phyloP scores from a whole-genome alignment of 1,284 basidiomycete species.

The Sanghuangporus weigelae region DNA sequence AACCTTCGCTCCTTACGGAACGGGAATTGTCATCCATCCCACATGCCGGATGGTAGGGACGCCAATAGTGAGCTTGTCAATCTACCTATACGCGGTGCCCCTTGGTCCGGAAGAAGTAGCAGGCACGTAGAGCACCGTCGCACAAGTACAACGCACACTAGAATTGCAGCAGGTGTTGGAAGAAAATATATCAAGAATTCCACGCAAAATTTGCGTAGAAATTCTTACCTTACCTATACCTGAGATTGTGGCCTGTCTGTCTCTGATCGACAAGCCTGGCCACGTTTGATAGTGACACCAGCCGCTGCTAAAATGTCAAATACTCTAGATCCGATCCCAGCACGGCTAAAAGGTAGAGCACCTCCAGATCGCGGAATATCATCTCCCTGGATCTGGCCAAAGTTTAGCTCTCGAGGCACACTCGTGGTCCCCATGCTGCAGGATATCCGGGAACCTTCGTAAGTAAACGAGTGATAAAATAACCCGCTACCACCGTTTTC shows the following conservation, averaged over 20 bases:
- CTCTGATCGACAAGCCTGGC: background rate
- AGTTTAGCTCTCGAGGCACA: background rate
- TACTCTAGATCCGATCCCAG: background rate
- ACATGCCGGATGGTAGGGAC: background rate
- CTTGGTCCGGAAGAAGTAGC: background rate
- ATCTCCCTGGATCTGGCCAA: background rate
- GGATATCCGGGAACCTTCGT: background rate
- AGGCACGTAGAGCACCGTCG: background rate
- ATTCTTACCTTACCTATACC: too few relatives aligned
- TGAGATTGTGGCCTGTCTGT: too few relatives aligned
- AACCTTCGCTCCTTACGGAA: background rate
- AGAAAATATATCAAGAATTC: too few relatives aligned
- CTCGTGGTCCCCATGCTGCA: background rate
- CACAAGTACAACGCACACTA: background rate
- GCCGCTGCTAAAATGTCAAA: background rate
- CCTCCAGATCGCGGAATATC: background rate
- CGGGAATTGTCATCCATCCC: background rate
- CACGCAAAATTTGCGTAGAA: too few relatives aligned
- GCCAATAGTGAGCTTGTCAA: background rate
- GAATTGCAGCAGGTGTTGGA: background rate
- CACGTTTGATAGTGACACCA: background rate
- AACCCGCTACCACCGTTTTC: background rate
- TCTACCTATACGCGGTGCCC: background rate
- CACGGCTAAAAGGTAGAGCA: background rate
- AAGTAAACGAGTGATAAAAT: background rate